Evolutionary conservation across 495 filamentous ascomycete genomes (phyloP).

Genomic region (Trichocladium uniseriatum): DNA sequence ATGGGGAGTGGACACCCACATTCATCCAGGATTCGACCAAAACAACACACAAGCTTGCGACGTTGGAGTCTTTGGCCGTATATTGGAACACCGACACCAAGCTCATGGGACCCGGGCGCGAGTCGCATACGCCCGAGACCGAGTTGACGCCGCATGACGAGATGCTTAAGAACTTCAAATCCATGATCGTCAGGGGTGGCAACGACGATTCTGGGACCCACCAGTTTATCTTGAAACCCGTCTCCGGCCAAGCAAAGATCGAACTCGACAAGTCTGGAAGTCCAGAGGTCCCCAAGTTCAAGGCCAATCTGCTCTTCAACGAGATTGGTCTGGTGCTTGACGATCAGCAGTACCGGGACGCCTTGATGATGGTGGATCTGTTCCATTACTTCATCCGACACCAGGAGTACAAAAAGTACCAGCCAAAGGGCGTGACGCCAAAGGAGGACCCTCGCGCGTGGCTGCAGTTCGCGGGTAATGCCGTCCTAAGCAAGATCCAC

Average conservation of each 20-base stretch:
- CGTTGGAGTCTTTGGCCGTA: conserved; percentile 74
- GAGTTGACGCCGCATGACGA: conserved; percentile 50
- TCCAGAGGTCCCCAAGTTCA: conserved; percentile 72
- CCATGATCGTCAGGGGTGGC: conserved; percentile 64
- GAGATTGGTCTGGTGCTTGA: conserved; percentile 93
- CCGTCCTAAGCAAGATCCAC: conserved; percentile 86
- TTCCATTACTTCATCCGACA: conserved; percentile 98
- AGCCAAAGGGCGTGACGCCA: conserved; percentile 69
- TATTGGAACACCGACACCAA: conserved; percentile 96
- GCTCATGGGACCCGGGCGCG: conserved; percentile 68
- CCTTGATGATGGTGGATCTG: conserved; percentile 91
- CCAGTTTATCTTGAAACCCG: conserved; percentile 91
- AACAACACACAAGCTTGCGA: conserved; percentile 86
- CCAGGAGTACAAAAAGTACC: conserved; percentile 90
- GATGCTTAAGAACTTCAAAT: conserved; percentile 63
- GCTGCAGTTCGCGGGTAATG: conserved; percentile 80
- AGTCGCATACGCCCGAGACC: conserved; percentile 50
- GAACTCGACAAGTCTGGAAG: conserved; percentile 88
- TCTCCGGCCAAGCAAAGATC: conserved; percentile 83
- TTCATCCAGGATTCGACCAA: conserved; percentile 79
- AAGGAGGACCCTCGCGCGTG: conserved; percentile 90
- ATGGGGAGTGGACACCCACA: conserved; percentile 84
- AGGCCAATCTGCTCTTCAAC: conserved; percentile 83
- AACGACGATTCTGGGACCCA: conserved; percentile 45
- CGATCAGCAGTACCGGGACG: conserved; percentile 93